Conservation (phyloP, 768 basidiomycete species). For the Inosperma sp. region DNA sequence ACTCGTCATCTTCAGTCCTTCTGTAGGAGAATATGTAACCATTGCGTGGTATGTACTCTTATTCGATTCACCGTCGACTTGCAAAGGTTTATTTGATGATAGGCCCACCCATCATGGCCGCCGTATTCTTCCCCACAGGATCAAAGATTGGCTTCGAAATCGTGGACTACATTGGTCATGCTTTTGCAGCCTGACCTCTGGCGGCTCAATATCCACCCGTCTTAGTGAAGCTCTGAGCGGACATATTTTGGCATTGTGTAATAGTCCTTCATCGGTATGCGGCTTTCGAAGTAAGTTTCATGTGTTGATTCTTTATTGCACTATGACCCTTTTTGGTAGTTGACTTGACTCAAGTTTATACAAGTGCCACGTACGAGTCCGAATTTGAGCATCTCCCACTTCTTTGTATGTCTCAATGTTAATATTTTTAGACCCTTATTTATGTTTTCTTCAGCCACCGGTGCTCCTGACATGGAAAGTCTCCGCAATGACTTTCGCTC, state of each 20-base stretch:
- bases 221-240: not conserved
- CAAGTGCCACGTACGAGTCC: not conserved
- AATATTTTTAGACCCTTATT: not conserved
- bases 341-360: not conserved
- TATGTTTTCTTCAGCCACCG: not conserved
- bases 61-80: not conserved
- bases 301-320: not conserved
- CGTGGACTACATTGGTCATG: slow-evolving; percentile 7
- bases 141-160: slow-evolving; percentile 4
- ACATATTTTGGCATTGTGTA: not conserved
- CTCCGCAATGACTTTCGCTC: not conserved
- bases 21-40: slow-evolving; percentile 1
- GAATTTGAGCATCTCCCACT: not conserved
- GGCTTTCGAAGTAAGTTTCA: slow-evolving; percentile 4
- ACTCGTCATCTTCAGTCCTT: not conserved
- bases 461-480: not conserved
- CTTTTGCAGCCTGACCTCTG: slow-evolving; percentile 1
- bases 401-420: not conserved
- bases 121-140: not conserved
- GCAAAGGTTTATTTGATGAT: not conserved
- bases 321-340: not conserved
- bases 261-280: not conserved
- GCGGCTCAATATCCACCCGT: not conserved
- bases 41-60: not conserved
- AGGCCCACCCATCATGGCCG: slow-evolving; percentile 1